Evolutionary conservation across 495 filamentous ascomycete genomes (phyloP), one percentile per base, ranked within the genome.

Genomic region (Penicillium desertorum): DNA sequence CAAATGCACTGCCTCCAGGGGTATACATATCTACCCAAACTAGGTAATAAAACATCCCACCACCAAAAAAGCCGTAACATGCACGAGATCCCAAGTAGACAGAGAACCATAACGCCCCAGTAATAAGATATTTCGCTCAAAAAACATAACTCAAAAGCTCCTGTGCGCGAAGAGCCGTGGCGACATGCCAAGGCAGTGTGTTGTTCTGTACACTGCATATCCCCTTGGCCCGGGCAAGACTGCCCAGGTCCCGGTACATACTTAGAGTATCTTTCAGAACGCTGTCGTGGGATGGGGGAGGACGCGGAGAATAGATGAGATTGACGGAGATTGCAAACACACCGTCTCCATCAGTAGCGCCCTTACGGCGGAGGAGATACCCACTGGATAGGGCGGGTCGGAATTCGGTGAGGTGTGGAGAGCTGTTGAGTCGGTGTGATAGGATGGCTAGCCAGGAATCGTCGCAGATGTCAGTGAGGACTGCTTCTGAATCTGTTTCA

Each of bases 101-200:
- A 58, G 49, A 56, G 42, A 43, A 61, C 52, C 22, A 51, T 6
- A 51, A 47, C 43, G 41, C 11, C 51, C 29, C 11, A 52, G 52
- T 42, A 29, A 48, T 1, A 42, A 45, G 36, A 22, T 45, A 39
- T 39, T 54, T 14, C 36, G 20, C 39, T 39, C 23, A 79, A 55
- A 79, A 63, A 64, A 75, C 69, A 68, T 76, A 76, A 58, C 76
- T 79, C 56, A 79, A 49, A 23, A 77, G 62, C 62, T 76, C 72
- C 46, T 79, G 76, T 20, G 71, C 88, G 69, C 87, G 86, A 62
- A 87, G 79, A 30, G 86, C 91, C n/a, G 84, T 88, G 25, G 84
- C 88, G 58, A 97, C 79, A 79, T 97, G 92, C 88, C 89, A 93
- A 22, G 92, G 92, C 61, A 92, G 67, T 0, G 86, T 80, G 56